Evolutionary conservation across 2,329 filamentous ascomycete species (phyloP).

Genomic region (Elsinoe batatas): DNA sequence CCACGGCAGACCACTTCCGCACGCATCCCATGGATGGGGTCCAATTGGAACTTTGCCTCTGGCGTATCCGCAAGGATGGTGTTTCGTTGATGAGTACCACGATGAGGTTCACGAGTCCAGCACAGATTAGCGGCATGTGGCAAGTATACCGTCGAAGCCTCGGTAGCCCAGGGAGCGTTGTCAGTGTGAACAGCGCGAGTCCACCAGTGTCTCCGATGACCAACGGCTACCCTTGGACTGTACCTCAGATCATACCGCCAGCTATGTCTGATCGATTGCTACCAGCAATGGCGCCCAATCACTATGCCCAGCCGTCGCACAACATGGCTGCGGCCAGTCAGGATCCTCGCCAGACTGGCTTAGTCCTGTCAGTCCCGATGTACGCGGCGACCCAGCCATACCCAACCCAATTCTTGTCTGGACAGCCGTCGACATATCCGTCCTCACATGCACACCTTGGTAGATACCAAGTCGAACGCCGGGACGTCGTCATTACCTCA

Average conservation of each 20-base stretch:
- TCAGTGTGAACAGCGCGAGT: background rate
- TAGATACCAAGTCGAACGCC: background rate
- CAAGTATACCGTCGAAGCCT: background rate
- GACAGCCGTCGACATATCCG: background rate
- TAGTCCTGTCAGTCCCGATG: background rate
- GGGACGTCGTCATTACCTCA: background rate
- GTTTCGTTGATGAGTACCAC: background rate
- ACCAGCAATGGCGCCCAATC: background rate
- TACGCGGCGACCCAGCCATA: background rate
- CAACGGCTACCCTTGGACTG: background rate
- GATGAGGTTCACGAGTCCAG: background rate
- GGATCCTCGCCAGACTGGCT: background rate
- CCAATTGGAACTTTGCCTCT: background rate
- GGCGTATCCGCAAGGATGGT: background rate
- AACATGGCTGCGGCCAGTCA: background rate
- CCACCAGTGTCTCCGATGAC: background rate
- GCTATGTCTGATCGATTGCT: background rate
- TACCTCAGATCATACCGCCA: background rate
- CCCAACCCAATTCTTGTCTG: background rate
- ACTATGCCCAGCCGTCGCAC: background rate
- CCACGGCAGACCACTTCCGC: background rate
- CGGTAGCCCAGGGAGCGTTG: background rate
- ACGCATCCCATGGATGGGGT: background rate
- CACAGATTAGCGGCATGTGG: background rate
- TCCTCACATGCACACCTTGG: background rate